Base-by-base conservation (phyloP, 2,329 filamentous ascomycete species). In the Aspergillus sp. region DNA sequence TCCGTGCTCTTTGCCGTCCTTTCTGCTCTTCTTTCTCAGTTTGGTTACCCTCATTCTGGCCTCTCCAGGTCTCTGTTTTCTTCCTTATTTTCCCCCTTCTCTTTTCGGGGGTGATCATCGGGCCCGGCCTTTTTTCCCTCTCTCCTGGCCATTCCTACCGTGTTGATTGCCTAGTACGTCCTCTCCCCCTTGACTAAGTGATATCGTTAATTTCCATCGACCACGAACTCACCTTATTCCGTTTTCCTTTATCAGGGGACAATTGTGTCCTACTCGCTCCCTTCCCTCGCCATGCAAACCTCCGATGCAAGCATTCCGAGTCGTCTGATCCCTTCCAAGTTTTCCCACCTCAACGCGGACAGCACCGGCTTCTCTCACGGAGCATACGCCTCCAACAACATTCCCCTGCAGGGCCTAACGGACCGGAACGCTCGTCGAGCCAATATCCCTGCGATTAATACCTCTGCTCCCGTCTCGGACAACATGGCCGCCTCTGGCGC, bases 391-490 rank as follows among this genome's bases (percentile, higher is more conserved):
- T 94, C 91, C 59, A 96, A 97, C 79, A 85, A 87, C 69, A 63
- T 83, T 60, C 80, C 82, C 21, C 84, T 92, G 67, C 85, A 87
- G 69, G 91, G 91, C 63, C 97, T 96, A 73, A 89, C 89, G 66
- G 92, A 97, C 76, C 88, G 93, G 72, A 92, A 96, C 78, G 87
- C 90, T 67, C 90, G 93, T 71, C 87, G 92, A 69, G 78, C 78
- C 64, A 96, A 96, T 79, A 91, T 98, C 72, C 92, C 94, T 65
- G 88, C 89, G 65, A 96, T 98, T 81, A 97, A 97, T 78, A 97
- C 95, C 21, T 88, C 90, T 72, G 82, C 87, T 64, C 80, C 82
- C 63, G 82, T 49, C 45, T 57, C 80, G 61, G 85, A 84, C 70
- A 92, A 96, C 66, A 87, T 97, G 86, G 84, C 90, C 67, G 94